Base-by-base conservation (phyloP, 2,329 filamentous ascomycete genomes). In the Colletotrichum plurivorum region DNA sequence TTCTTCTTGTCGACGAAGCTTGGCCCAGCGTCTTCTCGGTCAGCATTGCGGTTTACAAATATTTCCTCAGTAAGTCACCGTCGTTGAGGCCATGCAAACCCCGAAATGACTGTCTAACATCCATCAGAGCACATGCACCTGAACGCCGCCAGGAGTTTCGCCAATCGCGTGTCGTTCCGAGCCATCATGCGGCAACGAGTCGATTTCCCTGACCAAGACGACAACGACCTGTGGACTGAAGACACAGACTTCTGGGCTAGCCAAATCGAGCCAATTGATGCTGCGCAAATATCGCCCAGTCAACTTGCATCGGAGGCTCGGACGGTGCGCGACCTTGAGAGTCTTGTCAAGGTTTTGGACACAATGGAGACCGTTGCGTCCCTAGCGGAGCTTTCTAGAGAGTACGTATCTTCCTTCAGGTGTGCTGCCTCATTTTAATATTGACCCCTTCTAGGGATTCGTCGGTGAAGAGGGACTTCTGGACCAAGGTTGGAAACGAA, bases 21-120 rank as follows among this genome's bases (percentile, higher is more conserved):
- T 95, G 92, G 91, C 84, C 87, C 16, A 85, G 91, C 67, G 90
- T 93, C 22, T 93, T 95, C 74, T 81, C 84, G 18, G 85, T 90
- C 64, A 90, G 94, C 49, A 88, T 89, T 36, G 87, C 90, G 73
- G 87, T 95, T n/a, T 94, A 97, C 81, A 93, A 93, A 76, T 90
- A 91, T 70, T 94, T 98, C 76, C 86, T 97, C 54, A 87, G 94
- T 97, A 88, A 85, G 94, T 87, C 43, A 16, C 46, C 31, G 8
- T 18, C n/a, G 5, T 15, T 36, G 4, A 48, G 45, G 41, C 25
- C n/a, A 77, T 54, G 31, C 31, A 9, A 71, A 41, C 51, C 10
- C 12, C 41, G 13, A 41, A 41, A 43, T 15, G 10, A 15, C 16
- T 43, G 63, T 62, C 67, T 74, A 67, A 72, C 59, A 2, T 10